Conservation (phyloP, 345 rosid species). For the Acer campestre region DNA sequence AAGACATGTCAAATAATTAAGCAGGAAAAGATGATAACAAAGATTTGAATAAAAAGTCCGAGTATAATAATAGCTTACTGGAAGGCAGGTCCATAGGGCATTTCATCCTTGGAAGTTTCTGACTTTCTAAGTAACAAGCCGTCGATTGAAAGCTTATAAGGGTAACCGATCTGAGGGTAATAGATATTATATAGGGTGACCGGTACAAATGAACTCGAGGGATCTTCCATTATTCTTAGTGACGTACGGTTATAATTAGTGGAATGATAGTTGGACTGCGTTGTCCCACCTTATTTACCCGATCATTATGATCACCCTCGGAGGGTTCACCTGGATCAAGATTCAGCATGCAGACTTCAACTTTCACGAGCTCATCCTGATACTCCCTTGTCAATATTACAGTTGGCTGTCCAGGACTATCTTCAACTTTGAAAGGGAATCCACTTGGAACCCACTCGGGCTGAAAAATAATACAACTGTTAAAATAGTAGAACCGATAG, state of each 20-base stretch:
- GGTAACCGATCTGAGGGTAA: too few relatives aligned
- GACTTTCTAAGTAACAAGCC: slow-evolving; percentile 57
- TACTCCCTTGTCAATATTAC: slow-evolving; percentile 64
- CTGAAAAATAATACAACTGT: not conserved
- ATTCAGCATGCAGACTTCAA: slow-evolving; percentile 85
- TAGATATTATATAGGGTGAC: slow-evolving; percentile 56
- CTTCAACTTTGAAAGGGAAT: slow-evolving; percentile 81
- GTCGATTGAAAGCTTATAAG: slow-evolving; percentile 46
- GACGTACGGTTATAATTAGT: slow-evolving; percentile 55
- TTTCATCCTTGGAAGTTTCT: slow-evolving; percentile 50
- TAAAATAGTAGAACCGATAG: not conserved
- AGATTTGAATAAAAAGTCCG: not conserved
- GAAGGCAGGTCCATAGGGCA: slow-evolving; percentile 82
- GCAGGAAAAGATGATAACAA: not conserved
- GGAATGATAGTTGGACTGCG: slow-evolving; percentile 60
- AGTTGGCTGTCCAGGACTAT: slow-evolving; percentile 61
- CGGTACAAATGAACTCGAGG: slow-evolving; percentile 69
- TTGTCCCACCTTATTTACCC: slow-evolving; percentile 26
- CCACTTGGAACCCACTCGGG: slow-evolving; percentile 41
- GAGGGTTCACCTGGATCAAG: slow-evolving; percentile 66
- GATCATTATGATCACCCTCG: slow-evolving; percentile 31
- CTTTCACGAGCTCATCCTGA: slow-evolving; percentile 64
- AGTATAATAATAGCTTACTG: slow-evolving; percentile 45
- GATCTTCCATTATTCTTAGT: slow-evolving; percentile 60
- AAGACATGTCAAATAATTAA: not conserved